Evolutionary conservation across 225 moss, liverwort and hornwort genomes (phyloP).

Genomic region (Ulota crispa): DNA sequence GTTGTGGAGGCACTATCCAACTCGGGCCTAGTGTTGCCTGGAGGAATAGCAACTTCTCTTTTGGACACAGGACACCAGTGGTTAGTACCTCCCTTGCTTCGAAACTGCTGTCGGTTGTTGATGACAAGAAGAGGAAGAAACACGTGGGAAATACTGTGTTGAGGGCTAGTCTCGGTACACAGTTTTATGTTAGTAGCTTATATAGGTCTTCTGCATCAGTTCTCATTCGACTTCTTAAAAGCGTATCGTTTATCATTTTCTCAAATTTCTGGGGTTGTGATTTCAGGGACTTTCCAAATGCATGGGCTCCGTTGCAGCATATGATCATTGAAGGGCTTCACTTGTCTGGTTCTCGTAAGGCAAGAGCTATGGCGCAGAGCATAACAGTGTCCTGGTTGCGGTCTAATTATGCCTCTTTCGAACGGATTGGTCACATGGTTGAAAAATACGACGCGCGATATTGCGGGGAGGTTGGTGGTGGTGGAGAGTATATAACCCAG

Average conservation of each 20-base stretch:
- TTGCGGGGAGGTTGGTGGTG: conserved; percentile 58
- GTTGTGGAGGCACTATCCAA: conserved; percentile 53
- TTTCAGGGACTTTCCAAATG: conserved; percentile 76
- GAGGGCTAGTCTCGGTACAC: not conserved
- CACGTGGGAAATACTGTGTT: not conserved
- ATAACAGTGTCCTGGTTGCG: conserved; percentile 64
- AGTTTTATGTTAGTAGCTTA: not conserved
- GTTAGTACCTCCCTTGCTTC: conserved; percentile 22
- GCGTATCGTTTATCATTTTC: not conserved
- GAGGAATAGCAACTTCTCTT: conserved; percentile 69
- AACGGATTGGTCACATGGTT: conserved; percentile 59
- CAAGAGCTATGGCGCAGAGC: conserved; percentile 46
- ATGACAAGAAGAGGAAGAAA: not conserved
- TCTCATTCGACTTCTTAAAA: not conserved
- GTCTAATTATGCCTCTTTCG: conserved; percentile 53
- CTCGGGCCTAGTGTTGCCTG: conserved; percentile 65
- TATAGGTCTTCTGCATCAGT: not conserved
- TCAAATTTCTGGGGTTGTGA: conserved; percentile 3
- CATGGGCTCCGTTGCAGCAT: conserved; percentile 86
- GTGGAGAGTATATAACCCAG: conserved; percentile 73
- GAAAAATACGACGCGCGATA: conserved; percentile 73
- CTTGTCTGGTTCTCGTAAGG: conserved; percentile 34
- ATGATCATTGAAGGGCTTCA: conserved; percentile 80
- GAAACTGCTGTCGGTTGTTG: not conserved
- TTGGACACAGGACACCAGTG: conserved; percentile 71